Evolutionary conservation across 1,284 basidiomycete genomes (phyloP).

Genomic region (Heterobasidion annosum): DNA sequence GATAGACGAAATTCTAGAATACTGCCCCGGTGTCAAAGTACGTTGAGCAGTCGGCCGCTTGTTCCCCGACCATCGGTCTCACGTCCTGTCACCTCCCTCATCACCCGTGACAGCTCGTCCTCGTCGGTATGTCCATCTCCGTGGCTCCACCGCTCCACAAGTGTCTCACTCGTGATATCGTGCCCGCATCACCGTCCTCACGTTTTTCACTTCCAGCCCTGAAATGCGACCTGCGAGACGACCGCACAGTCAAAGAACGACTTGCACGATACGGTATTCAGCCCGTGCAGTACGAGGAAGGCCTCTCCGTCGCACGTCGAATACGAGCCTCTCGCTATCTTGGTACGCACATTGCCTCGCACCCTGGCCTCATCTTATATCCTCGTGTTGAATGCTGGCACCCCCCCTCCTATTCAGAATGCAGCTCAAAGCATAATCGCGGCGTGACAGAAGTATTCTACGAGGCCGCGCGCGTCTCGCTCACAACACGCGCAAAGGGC

Average conservation of each 20-base stretch:
- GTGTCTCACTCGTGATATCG: not conserved
- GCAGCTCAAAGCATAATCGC: slow-evolving; percentile 92
- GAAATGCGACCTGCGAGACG: slow-evolving; percentile 91
- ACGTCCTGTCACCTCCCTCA: slow-evolving; percentile 2
- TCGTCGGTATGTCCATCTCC: slow-evolving; percentile 64
- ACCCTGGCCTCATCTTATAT: not conserved
- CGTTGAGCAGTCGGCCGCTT: slow-evolving; percentile 15
- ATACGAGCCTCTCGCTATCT: slow-evolving; percentile 91
- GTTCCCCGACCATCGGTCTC: slow-evolving; percentile 1
- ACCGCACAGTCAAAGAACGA: slow-evolving; percentile 56
- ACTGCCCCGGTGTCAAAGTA: slow-evolving; percentile 91
- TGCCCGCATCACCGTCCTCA: slow-evolving; percentile 3
- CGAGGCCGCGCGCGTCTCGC: slow-evolving; percentile 79
- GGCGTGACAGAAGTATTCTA: slow-evolving; percentile 90
- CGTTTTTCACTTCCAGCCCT: slow-evolving; percentile 45
- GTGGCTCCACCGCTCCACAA: not conserved
- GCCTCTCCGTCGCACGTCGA: slow-evolving; percentile 77
- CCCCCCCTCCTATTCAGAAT: slow-evolving; percentile 52
- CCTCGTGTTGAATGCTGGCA: not conserved
- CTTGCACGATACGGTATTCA: slow-evolving; percentile 59
- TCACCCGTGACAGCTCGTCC: slow-evolving; percentile 49
- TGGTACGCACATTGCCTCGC: slow-evolving; percentile 39
- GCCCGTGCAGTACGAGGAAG: slow-evolving; percentile 85
- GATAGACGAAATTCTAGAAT: slow-evolving; percentile 82
- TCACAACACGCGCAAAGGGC: slow-evolving; percentile 66